Evolutionary conservation across 2,329 filamentous ascomycete species (phyloP).

Genomic region (Cercospora nicotianae): DNA sequence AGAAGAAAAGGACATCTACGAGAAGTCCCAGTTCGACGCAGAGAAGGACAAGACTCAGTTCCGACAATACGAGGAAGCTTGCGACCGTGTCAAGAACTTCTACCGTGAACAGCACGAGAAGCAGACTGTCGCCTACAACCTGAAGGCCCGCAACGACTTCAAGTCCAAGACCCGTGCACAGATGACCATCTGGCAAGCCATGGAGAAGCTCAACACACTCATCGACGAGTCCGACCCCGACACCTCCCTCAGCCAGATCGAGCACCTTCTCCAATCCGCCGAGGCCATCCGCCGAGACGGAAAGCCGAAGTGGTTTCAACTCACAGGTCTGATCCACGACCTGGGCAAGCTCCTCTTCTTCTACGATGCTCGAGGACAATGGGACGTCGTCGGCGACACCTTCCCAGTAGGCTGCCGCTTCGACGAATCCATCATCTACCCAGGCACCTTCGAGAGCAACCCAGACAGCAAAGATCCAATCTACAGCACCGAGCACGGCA

Average conservation of each 20-base stretch:
- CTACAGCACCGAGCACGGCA: conserved; percentile 74
- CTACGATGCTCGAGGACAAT: conserved; percentile 81
- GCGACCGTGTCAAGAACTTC: conserved; percentile 82
- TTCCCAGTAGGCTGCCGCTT: conserved; percentile 77
- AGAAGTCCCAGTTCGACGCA: conserved; percentile 66
- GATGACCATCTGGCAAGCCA: conserved; percentile 88
- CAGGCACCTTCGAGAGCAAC: conserved; percentile 73
- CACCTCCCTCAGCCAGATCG: conserved; percentile 82
- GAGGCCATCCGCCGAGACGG: conserved; percentile 86
- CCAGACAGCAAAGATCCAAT: conserved; percentile 70
- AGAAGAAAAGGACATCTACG: conserved; percentile 53
- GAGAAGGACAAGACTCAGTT: conserved; percentile 78
- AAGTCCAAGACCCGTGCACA: conserved; percentile 65
- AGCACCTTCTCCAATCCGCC: conserved; percentile 83
- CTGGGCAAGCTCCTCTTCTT: conserved; percentile 79
- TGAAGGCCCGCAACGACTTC: conserved; percentile 73
- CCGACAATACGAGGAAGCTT: conserved; percentile 79
- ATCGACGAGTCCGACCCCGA: conserved; percentile 92
- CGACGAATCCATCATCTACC: conserved; percentile 76
- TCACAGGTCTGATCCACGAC: conserved; percentile 75
- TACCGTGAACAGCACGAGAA: conserved; percentile 71
- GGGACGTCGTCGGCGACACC: conserved; percentile 89
- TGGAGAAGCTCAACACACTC: conserved; percentile 87
- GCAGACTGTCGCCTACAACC: conserved; percentile 81
- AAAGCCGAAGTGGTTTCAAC: conserved; percentile 79